A percentile compares a stretch with the other conserved stretches of the same genome.
Conservation (phyloP, 1,284 basidiomycete genomes). For the Malassezia yamatoensis region DNA sequence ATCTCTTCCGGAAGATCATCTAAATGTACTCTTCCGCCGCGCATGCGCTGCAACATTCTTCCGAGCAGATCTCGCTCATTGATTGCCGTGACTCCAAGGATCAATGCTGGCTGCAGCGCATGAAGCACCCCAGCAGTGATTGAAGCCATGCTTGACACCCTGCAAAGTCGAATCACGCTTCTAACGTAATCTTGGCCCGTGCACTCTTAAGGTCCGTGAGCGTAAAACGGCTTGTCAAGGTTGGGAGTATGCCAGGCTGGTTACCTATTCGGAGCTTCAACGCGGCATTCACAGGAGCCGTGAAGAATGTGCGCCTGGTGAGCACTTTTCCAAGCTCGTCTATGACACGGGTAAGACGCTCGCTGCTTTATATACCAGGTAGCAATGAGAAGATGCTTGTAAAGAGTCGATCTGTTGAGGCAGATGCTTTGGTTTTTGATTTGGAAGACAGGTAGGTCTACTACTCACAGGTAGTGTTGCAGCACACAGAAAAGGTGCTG, state of each 20-base stretch:
- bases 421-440: constrained; percentile 43
- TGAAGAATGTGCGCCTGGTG: neutral
- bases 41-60: neutral
- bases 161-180: neutral
- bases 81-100: neutral
- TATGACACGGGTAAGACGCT: neutral
- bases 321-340: neutral
- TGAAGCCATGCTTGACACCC: neutral
- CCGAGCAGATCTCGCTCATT: neutral
- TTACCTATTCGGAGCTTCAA: no score
- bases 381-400: constrained; percentile 43
- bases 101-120: neutral
- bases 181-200: neutral
- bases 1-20: neutral
- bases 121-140: neutral
- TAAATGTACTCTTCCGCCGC: constrained; percentile 1
- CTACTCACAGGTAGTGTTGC: constrained; percentile 22
- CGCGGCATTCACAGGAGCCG: no score
- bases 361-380: constrained; percentile 41
- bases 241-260: no score
- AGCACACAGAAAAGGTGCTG: constrained; percentile 35
- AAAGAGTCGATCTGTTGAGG: constrained; percentile 21
- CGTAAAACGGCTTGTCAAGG: neutral
- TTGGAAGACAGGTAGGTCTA: constrained; percentile 31
- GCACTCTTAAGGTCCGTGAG: neutral